A percentile compares a stretch with the other conserved stretches of the same genome.
Conservation (phyloP, 768 basidiomycete species). For the Leccinum boreale region DNA sequence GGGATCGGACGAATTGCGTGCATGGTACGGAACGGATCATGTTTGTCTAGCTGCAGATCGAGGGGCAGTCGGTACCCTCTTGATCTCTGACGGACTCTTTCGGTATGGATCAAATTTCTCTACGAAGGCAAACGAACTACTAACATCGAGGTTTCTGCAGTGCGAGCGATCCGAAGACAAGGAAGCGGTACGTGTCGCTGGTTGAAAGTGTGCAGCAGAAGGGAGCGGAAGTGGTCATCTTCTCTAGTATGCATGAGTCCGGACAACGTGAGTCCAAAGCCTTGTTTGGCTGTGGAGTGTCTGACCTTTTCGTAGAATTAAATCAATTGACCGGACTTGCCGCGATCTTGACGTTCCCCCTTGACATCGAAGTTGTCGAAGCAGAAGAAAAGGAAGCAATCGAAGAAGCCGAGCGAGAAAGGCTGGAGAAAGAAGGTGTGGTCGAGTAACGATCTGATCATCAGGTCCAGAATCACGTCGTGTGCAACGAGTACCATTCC, state of each 20-base stretch:
- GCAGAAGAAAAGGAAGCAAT: conserved; percentile 81
- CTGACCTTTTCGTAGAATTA: conserved; percentile 57
- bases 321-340: conserved; percentile 94
- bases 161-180: conserved; percentile 69
- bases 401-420: conserved; percentile 36
- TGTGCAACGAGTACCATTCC: not conserved
- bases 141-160: conserved; percentile 36
- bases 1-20: conserved; percentile 88
- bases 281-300: not conserved
- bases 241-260: conserved; percentile 99
- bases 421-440: conserved; percentile 6
- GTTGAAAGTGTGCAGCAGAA: conserved; percentile 87
- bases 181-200: conserved; percentile 82
- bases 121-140: not conserved
- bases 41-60: conserved; percentile 88
- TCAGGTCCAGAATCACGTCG: not conserved
- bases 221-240: conserved; percentile 92
- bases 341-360: conserved; percentile 91
- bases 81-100: conserved; percentile 95
- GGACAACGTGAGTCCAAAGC: conserved; percentile 76
- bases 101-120: conserved; percentile 45
- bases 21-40: conserved; percentile 98
- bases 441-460: not conserved
- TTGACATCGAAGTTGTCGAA: conserved; percentile 94
- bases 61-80: conserved; percentile 88